phyloP scores from a whole-genome alignment of 2,329 filamentous ascomycete genomes.

The Colletotrichum noveboracense region DNA sequence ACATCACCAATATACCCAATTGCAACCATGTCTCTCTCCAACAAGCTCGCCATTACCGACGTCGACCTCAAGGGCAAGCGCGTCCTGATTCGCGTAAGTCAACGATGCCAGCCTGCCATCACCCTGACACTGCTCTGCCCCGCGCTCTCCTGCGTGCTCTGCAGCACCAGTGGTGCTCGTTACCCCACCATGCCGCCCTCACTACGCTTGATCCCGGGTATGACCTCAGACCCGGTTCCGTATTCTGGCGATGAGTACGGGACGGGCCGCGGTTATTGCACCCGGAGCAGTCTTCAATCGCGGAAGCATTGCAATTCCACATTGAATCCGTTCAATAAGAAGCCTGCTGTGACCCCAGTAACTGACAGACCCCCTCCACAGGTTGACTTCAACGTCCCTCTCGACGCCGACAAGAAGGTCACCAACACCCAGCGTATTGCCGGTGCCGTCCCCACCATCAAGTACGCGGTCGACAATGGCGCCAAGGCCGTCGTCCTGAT shows the following conservation, averaged over 20 bases:
- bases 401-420: constrained; percentile 89
- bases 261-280: constrained; percentile 10
- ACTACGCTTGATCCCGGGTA: constrained; percentile 9
- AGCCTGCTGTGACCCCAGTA: not conserved
- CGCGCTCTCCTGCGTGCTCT: not conserved
- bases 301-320: not conserved
- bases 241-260: constrained; percentile 19
- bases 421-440: constrained; percentile 99
- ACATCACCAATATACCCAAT: constrained; percentile 22
- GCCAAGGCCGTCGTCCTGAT: constrained; percentile 95
- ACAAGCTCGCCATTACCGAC: constrained; percentile 96
- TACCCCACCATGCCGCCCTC: constrained; percentile 15
- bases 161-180: not conserved
- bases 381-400: constrained; percentile 99
- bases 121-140: not conserved
- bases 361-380: constrained; percentile 42
- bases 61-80: constrained; percentile 98
- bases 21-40: constrained; percentile 90
- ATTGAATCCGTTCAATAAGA: not conserved
- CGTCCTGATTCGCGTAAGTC: constrained; percentile 91
- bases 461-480: constrained; percentile 87
- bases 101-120: not conserved
- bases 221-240: constrained; percentile 11
- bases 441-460: constrained; percentile 93
- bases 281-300: not conserved